Evolutionary conservation across 257 asterid genomes (phyloP).

Genomic region (Misopates orontium): DNA sequence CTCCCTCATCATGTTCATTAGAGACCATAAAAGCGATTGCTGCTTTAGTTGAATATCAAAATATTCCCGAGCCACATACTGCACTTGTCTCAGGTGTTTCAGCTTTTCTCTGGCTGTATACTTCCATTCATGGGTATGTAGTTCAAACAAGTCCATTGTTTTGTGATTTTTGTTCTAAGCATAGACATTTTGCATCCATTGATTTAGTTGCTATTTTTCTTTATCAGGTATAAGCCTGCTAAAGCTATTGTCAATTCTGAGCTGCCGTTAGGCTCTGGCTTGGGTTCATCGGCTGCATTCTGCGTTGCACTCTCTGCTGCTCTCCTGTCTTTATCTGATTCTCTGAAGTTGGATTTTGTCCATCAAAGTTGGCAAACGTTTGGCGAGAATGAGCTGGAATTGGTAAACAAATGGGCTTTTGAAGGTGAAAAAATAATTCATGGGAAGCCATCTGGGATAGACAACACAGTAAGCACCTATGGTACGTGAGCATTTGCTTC

Average conservation of each 20-base stretch:
- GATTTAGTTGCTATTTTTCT: conserved; percentile 27
- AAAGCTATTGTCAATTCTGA: conserved; percentile 76
- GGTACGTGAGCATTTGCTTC: conserved; percentile 52
- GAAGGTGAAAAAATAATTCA: conserved; percentile 96
- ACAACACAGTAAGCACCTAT: conserved; percentile 95
- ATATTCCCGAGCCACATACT: conserved; percentile 60
- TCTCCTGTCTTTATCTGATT: conserved; percentile 73
- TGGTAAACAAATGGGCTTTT: conserved; percentile 93
- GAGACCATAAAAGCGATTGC: conserved; percentile 73
- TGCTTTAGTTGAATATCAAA: conserved; percentile 68
- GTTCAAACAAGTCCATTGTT: conserved; percentile 8
- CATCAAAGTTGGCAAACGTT: conserved; percentile 91
- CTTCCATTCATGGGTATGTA: conserved; percentile 77
- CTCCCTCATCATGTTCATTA: conserved; percentile 73
- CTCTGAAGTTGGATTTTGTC: conserved; percentile 58
- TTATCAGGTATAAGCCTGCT: conserved; percentile 81
- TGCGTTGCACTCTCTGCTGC: conserved; percentile 92
- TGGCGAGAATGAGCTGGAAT: conserved; percentile 70
- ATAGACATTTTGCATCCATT: conserved; percentile 18
- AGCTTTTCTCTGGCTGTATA: conserved; percentile 88
- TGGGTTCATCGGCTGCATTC: conserved; percentile 97
- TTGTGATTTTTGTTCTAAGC: conserved; percentile 2
- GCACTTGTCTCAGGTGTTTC: conserved; percentile 82
- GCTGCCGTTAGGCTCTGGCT: conserved; percentile 95
- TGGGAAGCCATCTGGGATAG: conserved; percentile 98